Conservation (phyloP, 257 asterid species). For the Avicennia marina region DNA sequence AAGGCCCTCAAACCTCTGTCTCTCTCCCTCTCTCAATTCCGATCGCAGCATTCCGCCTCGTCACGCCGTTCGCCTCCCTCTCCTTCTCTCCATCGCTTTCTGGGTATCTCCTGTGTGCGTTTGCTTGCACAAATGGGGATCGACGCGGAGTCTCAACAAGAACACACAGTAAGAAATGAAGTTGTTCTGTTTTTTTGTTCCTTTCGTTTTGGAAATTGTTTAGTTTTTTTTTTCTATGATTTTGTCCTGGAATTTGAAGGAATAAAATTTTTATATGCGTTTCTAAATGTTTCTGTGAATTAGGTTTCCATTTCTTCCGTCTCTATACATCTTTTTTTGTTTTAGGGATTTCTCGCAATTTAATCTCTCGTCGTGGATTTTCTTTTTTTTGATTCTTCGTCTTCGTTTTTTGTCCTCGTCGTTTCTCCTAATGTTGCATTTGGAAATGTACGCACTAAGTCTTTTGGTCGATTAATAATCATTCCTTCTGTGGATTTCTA, state of each 20-base stretch:
- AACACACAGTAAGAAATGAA: conserved; percentile 35
- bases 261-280: background rate
- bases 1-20: no score
- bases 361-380: background rate
- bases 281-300: background rate
- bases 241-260: conserved; percentile 4
- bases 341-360: background rate
- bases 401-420: background rate
- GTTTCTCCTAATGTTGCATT: background rate
- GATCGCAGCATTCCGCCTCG: background rate
- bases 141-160: conserved; percentile 51
- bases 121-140: conserved; percentile 43
- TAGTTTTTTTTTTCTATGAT: conserved; percentile 2
- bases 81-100: background rate
- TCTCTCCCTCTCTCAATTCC: no score
- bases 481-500: conserved; percentile 2
- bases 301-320: background rate
- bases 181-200: background rate
- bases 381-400: background rate
- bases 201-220: background rate
- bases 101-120: conserved; percentile 9
- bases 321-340: background rate
- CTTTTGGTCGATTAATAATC: background rate
- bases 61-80: background rate
- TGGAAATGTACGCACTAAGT: background rate